These are phyloP conservation scores for Talaromyces nanjingensis DNA, from an alignment of 495 filamentous ascomycete genomes.

Conservation along the genomic window DNA sequence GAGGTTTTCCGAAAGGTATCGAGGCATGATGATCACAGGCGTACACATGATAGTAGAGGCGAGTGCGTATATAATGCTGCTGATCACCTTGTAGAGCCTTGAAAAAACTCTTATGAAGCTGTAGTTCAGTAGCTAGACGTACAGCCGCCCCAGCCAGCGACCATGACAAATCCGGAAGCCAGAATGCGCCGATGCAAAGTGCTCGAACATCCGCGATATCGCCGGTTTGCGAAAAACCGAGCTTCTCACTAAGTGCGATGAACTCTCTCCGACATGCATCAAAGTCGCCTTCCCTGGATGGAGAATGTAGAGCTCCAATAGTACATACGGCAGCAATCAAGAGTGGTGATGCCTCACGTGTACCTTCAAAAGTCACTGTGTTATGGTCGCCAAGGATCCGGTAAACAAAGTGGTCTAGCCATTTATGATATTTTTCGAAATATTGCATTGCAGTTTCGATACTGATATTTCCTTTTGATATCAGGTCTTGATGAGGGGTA, in stretches of 20 bases:
- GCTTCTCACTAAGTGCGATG: neutral
- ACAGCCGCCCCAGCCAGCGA: conserved; percentile 8
- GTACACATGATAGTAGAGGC: neutral
- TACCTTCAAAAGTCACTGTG: neutral
- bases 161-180: conserved; percentile 12
- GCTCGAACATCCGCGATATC: conserved; percentile 11
- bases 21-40: conserved; percentile 4
- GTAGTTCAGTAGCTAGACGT: conserved; percentile 13
- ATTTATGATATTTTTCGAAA: neutral
- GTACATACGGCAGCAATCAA: conserved; percentile 10
- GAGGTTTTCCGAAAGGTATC: neutral
- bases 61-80: neutral
- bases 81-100: neutral
- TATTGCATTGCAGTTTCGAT: neutral
- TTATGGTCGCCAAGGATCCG: neutral
- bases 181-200: conserved; percentile 13
- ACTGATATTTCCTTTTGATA: neutral
- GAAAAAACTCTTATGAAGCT: conserved; percentile 9
- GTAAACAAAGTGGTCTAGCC: neutral
- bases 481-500: neutral
- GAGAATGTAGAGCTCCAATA: conserved; percentile 6
- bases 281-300: neutral
- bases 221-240: neutral
- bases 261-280: conserved; percentile 4
- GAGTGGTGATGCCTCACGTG: conserved; percentile 4